Evolutionary conservation across 163 green algal species (phyloP).

Genomic region (Trebouxia gelatinosa): DNA sequence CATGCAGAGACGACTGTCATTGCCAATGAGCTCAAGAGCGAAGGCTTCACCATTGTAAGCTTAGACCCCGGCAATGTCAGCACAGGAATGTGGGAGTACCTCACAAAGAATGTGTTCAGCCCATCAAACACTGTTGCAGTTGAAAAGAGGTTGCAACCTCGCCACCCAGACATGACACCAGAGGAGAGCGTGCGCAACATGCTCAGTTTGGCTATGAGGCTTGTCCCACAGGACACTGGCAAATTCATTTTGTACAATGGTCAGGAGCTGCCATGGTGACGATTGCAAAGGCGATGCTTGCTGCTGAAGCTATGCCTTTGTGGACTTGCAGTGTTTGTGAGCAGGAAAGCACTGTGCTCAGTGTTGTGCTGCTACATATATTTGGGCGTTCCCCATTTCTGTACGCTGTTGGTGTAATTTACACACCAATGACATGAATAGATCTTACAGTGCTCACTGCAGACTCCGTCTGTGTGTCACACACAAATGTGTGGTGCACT

Average conservation of each 20-base stretch:
- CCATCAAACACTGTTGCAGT: background rate
- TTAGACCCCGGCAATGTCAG: background rate
- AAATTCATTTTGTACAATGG: background rate
- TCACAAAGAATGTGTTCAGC: background rate
- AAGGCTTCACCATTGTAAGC: background rate
- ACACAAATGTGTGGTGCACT: too few relatives aligned
- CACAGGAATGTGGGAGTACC: slow-evolving; percentile 10
- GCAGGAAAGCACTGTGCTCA: too few relatives aligned
- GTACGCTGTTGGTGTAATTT: too few relatives aligned
- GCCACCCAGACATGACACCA: background rate
- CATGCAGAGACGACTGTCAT: slow-evolving; percentile 22
- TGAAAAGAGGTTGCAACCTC: background rate
- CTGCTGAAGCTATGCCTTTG: too few relatives aligned
- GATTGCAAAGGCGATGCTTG: too few relatives aligned
- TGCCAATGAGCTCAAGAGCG: slow-evolving; percentile 2
- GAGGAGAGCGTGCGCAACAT: background rate
- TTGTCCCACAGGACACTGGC: background rate
- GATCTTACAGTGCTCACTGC: too few relatives aligned
- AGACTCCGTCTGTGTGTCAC: too few relatives aligned
- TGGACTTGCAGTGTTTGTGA: too few relatives aligned
- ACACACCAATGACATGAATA: too few relatives aligned
- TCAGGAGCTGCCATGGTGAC: background rate
- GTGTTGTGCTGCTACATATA: too few relatives aligned
- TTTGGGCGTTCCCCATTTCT: too few relatives aligned
- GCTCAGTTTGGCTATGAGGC: background rate